phyloP scores from a whole-genome alignment of 139 green algal genomes.

The Chlorella sp. region DNA sequence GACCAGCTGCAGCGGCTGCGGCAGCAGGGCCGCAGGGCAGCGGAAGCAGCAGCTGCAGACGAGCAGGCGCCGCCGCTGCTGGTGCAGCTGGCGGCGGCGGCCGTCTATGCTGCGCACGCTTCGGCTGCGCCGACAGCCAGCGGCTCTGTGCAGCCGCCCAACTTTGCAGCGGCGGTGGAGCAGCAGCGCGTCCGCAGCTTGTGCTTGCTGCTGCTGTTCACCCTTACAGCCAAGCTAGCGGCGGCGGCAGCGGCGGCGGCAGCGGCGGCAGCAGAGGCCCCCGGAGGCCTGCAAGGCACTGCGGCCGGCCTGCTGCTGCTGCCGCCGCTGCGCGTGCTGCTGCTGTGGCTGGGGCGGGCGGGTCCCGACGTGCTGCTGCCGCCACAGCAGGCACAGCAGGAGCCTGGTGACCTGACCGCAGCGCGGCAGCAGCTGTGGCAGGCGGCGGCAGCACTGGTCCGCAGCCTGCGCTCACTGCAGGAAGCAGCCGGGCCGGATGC shows the following conservation, averaged over 20 bases:
- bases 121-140: not conserved
- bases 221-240: not conserved
- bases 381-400: not conserved
- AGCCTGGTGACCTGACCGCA: not conserved
- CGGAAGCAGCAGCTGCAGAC: not conserved
- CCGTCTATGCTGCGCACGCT: conserved; percentile 2
- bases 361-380: conserved; percentile 4
- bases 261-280: not conserved
- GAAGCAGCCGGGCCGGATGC: not conserved
- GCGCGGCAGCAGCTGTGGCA: conserved; percentile 14
- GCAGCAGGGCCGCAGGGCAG: conserved; percentile 12
- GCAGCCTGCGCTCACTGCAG: not conserved
- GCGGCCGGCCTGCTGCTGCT: conserved; percentile 18
- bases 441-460: not conserved
- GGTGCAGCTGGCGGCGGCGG: not conserved
- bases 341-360: conserved; percentile 7
- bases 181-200: not conserved
- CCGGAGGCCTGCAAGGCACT: not conserved
- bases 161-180: conserved; percentile 12
- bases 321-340: conserved; percentile 22
- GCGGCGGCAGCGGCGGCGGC: not conserved
- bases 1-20: conserved; percentile 25
- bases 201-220: conserved; percentile 10
- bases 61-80: conserved; percentile 1
- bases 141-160: not conserved